phyloP scores from a whole-genome alignment of 23 red algal species.

The Cyanidiococcus yangmingshanensis region DNA sequence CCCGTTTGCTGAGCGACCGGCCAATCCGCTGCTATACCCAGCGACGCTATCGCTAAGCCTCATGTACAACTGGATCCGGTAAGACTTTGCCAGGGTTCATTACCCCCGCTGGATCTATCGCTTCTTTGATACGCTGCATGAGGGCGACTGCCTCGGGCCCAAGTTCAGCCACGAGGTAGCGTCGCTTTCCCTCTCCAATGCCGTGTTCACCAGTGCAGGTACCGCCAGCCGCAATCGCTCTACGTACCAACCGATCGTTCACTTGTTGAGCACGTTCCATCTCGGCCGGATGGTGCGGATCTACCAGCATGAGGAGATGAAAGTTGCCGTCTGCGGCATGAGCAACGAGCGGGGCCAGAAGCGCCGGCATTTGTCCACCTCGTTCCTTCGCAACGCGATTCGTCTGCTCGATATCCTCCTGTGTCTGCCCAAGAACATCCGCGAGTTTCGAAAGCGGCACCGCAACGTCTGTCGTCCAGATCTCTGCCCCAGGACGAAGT shows the following conservation, averaged over 20 bases:
- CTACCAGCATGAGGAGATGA: constrained; percentile 71
- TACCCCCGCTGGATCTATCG: constrained; percentile 72
- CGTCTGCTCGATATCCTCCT: constrained; percentile 10
- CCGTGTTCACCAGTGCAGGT: constrained; percentile 98
- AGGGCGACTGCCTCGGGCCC: constrained; percentile 47
- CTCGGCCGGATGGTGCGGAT: constrained; percentile 50
- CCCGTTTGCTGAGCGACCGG: too few species aligned
- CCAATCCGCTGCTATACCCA: too few species aligned
- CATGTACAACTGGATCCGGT: too few species aligned
- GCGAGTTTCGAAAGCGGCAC: constrained; percentile 84
- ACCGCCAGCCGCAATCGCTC: constrained; percentile 69
- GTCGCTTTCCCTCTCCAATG: constrained; percentile 76
- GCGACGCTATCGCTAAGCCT: too few species aligned
- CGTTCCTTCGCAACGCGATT: constrained; percentile 22
- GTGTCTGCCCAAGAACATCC: constrained; percentile 73
- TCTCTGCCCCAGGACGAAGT: constrained; percentile 44
- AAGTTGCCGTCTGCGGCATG: constrained; percentile 98
- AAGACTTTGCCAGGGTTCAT: constrained; percentile 96
- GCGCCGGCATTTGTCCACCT: constrained; percentile 40
- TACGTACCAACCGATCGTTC: constrained; percentile 57
- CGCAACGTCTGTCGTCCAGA: constrained; percentile 83
- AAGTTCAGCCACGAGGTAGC: constrained; percentile 70
- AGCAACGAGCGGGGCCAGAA: constrained; percentile 73
- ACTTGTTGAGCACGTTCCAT: constrained; percentile 50
- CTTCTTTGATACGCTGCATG: constrained; percentile 75